Evolutionary conservation across 2,329 filamentous ascomycete species (phyloP).

Genomic region (Cryphonectria carpinicola): DNA sequence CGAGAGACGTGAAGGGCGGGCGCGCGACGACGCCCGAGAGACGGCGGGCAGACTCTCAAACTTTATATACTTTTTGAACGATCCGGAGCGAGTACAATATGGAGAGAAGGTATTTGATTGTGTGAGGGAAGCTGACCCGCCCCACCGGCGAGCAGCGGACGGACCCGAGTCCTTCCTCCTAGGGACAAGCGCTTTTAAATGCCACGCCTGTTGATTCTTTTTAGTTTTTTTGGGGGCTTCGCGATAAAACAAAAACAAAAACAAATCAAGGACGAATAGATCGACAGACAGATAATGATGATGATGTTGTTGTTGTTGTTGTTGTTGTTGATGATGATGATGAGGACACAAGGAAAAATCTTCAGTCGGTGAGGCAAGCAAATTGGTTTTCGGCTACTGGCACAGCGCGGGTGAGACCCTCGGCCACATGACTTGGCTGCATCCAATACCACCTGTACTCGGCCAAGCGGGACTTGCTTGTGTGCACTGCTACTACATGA

Average conservation of each 20-base stretch:
- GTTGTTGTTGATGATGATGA: not conserved
- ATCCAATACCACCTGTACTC: not conserved
- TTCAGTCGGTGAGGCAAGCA: slow-evolving; percentile 1
- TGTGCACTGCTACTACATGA: not conserved
- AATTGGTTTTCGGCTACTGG: not conserved
- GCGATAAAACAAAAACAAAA: not conserved
- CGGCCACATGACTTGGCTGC: not conserved
- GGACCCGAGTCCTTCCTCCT: not conserved
- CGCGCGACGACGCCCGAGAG: not conserved
- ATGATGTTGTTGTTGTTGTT: not conserved
- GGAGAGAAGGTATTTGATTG: not conserved
- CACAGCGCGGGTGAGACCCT: not conserved
- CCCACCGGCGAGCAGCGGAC: not conserved
- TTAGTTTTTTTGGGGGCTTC: not conserved
- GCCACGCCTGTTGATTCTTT: not conserved
- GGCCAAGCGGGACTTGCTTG: not conserved
- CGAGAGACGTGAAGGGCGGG: not conserved
- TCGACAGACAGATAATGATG: not conserved
- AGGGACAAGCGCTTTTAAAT: not conserved
- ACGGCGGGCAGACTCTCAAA: not conserved
- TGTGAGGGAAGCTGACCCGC: not conserved
- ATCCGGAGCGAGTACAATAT: not conserved
- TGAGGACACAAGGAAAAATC: not conserved
- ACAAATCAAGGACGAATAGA: not conserved
- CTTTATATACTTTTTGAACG: not conserved